Evolutionary conservation across 1,284 basidiomycete species (phyloP), one percentile per base, ranked within the genome.

Genomic region (Macrocystidia cucumis): DNA sequence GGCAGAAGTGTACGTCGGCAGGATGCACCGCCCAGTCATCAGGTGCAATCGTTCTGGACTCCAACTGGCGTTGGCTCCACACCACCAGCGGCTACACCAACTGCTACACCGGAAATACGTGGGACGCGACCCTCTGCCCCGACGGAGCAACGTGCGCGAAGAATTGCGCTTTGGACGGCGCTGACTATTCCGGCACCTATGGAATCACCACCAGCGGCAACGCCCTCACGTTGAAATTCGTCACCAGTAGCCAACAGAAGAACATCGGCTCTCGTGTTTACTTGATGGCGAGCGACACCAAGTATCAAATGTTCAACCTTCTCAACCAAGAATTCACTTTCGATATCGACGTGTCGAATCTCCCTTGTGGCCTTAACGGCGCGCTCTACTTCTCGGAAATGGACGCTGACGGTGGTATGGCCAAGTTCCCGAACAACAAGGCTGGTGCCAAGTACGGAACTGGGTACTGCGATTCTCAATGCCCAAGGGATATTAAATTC

Each of bases 211-310:
- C 67, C 27, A 54, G 46, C 39, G 69, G 68, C 42, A 60, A 66
- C 49, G 53, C 68, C 4, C 58, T 74, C 44, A 69, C 60, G 22
- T 62, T 74, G 50, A 67, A 68, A 43, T 69, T 74, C 51, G 65
- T 69, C 42, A 72, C 68, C 33, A 44, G 39, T 44, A 39, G 56
- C 44, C 29, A 51, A 29, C 40, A 42, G 27, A 55, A 48, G 36
- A 72, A 74, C 58, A 59, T 71, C 51, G 69, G 69, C 25, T 72
- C 72, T n/a, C 72, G 73, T 47, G 60, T 73, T 33, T 74, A 73
- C 58, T 62, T 75, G 37, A 57, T 75, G 56, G 52, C 50, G 9
- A 58, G 59, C 48, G 59, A 65, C 43, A 56, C 54, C 38, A 46
- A 57, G 36, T 74, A 73, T 55, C 49, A 73, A 54, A 60, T 65